phyloP scores from a whole-genome alignment of 495 filamentous ascomycete species.

The Tuber umbilicatum region DNA sequence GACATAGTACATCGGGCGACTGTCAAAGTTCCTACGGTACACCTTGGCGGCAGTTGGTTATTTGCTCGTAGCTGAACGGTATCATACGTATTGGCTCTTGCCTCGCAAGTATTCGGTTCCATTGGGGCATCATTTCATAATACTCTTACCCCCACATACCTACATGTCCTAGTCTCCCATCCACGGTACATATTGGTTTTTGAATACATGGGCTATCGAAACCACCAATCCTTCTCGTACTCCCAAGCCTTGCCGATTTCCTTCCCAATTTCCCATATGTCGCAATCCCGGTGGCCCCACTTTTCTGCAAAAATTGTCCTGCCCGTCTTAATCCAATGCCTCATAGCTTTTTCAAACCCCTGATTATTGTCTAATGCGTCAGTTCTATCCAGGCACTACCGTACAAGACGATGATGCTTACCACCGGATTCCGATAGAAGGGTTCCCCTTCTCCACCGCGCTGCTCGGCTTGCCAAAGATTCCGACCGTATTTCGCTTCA shows the following conservation, averaged over 20 bases:
- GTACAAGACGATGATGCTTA: conserved; percentile 17
- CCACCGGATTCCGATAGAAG: conserved; percentile 52
- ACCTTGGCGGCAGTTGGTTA: no score
- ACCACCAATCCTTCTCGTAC: background rate
- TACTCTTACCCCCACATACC: no score
- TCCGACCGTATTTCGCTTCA: conserved; percentile 44
- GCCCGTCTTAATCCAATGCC: conserved; percentile 52
- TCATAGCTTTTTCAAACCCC: conserved; percentile 49
- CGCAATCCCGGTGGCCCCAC: conserved; percentile 54
- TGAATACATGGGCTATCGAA: no score
- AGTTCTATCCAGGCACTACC: no score
- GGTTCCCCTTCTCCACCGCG: conserved; percentile 56
- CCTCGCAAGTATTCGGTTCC: no score
- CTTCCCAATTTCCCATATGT: conserved; percentile 45
- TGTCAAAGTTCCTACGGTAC: no score
- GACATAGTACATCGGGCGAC: no score
- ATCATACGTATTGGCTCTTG: no score
- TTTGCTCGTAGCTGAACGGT: no score
- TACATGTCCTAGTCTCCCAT: no score
- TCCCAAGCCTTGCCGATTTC: background rate
- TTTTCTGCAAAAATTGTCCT: conserved; percentile 50
- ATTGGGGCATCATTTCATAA: no score
- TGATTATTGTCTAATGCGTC: background rate
- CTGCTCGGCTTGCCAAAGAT: conserved; percentile 56
- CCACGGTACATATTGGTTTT: no score